Evolutionary conservation across 2,329 filamentous ascomycete species (phyloP).

Genomic region (Diaporthe vexans): DNA sequence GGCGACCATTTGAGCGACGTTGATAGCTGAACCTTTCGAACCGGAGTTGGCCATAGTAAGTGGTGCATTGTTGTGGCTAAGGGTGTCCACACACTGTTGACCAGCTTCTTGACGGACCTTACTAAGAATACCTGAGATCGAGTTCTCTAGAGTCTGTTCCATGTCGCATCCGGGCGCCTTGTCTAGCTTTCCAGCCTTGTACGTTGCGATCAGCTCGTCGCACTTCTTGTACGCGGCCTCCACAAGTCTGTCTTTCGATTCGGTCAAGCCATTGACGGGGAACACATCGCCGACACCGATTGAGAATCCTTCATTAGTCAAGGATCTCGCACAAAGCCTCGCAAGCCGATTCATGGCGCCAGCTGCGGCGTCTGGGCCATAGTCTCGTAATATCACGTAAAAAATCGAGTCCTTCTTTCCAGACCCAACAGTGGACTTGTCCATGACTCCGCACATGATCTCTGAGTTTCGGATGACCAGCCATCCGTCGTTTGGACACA

Average conservation of each 20-base stretch:
- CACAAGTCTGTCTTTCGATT: slow-evolving; percentile 82
- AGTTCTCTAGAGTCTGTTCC: slow-evolving; percentile 91
- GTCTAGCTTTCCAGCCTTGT: slow-evolving; percentile 83
- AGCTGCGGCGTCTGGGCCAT: slow-evolving; percentile 88
- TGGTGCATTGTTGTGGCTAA: slow-evolving; percentile 93
- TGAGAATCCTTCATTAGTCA: slow-evolving; percentile 94
- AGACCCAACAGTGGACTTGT: slow-evolving; percentile 96
- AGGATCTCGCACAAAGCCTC: slow-evolving; percentile 88
- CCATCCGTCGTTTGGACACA: slow-evolving; percentile 91
- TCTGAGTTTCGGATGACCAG: slow-evolving; percentile 96
- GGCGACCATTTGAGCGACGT: slow-evolving; percentile 99
- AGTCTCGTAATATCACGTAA: slow-evolving; percentile 96
- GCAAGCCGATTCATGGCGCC: slow-evolving; percentile 94
- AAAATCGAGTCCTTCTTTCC: slow-evolving; percentile 99
- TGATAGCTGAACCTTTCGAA: slow-evolving; percentile 97
- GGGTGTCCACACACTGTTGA: slow-evolving; percentile 88
- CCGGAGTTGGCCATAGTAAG: slow-evolving; percentile 98
- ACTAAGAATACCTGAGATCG: slow-evolving; percentile 90
- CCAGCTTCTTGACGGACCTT: slow-evolving; percentile 93
- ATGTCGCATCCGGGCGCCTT: slow-evolving; percentile 92
- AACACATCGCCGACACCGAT: slow-evolving; percentile 97
- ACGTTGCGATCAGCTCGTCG: slow-evolving; percentile 85
- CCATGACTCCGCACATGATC: slow-evolving; percentile 97
- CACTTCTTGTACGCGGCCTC: slow-evolving; percentile 83
- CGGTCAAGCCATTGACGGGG: slow-evolving; percentile 78